These are phyloP conservation scores for Heterobasidion irregulare DNA, from an alignment of 1,284 basidiomycete genomes.

Conservation along the genomic window DNA sequence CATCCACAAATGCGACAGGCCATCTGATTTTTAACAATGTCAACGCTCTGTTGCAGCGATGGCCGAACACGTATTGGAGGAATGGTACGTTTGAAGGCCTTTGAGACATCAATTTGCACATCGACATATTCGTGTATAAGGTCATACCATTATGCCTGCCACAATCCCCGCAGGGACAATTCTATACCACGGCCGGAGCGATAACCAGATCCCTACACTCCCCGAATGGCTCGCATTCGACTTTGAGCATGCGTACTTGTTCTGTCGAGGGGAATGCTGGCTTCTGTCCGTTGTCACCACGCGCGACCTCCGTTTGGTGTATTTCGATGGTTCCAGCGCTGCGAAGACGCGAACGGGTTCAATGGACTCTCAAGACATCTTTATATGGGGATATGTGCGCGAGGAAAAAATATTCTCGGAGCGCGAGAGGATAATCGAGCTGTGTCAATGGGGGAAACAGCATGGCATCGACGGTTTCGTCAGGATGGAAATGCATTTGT, in stretches of 20 bases:
- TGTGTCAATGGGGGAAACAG: conserved; percentile 12
- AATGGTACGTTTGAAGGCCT: conserved; percentile 25
- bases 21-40: conserved; percentile 35
- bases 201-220: conserved; percentile 3
- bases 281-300: conserved; percentile 8
- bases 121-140: neutral
- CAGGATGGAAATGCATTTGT: conserved; percentile 45
- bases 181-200: conserved; percentile 14
- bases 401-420: conserved; percentile 5
- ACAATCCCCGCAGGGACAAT: conserved; percentile 13
- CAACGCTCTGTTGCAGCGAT: conserved; percentile 35
- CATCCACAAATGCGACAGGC: conserved; percentile 23
- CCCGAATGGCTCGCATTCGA: conserved; percentile 17
- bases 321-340: conserved; percentile 15
- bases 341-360: conserved; percentile 7
- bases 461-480: conserved; percentile 11
- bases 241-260: conserved; percentile 12
- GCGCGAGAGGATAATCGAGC: conserved; percentile 5
- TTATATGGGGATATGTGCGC: conserved; percentile 6
- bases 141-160: conserved; percentile 7
- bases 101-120: neutral
- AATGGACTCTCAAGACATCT: conserved; percentile 11
- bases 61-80: conserved; percentile 41
- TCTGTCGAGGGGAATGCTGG: conserved; percentile 7
- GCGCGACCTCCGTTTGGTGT: conserved; percentile 11